A percentile compares a stretch with the other conserved stretches of the same genome.
phyloP scores from a whole-genome alignment of 148 eudicot species.

The Spergularia marina region DNA sequence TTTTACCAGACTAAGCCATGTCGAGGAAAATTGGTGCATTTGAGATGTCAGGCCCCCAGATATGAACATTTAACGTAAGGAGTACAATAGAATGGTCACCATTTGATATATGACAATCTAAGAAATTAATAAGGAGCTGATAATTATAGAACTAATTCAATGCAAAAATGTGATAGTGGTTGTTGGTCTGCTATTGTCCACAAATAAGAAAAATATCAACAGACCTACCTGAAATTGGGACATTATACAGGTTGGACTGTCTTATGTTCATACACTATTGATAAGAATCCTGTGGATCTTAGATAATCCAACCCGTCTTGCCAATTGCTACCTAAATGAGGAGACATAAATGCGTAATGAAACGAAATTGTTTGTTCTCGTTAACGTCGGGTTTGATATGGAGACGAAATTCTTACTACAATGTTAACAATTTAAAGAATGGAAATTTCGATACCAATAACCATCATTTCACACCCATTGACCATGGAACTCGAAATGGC shows the following conservation, averaged over 20 bases:
- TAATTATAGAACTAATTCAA: not conserved
- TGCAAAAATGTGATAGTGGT: not conserved
- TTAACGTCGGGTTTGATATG: no score
- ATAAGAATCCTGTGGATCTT: slow-evolving; percentile 17
- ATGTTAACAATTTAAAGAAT: no score
- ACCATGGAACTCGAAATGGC: no score
- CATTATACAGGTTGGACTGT: not conserved
- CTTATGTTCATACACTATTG: not conserved
- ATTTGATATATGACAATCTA: not conserved
- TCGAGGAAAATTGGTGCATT: not conserved
- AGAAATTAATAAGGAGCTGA: not conserved
- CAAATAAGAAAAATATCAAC: not conserved
- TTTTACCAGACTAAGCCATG: not conserved
- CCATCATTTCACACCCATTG: no score
- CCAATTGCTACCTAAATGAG: no score
- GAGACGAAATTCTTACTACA: no score
- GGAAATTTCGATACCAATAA: no score
- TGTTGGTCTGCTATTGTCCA: slow-evolving; percentile 8
- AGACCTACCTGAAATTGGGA: slow-evolving; percentile 2
- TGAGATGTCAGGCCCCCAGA: not conserved
- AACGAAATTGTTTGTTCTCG: not conserved
- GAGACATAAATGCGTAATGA: not conserved
- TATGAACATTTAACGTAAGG: not conserved
- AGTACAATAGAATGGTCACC: not conserved
- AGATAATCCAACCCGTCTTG: not conserved